Conservation (phyloP, 225 moss, liverwort and hornwort species). For the Takakia lepidozioides region DNA sequence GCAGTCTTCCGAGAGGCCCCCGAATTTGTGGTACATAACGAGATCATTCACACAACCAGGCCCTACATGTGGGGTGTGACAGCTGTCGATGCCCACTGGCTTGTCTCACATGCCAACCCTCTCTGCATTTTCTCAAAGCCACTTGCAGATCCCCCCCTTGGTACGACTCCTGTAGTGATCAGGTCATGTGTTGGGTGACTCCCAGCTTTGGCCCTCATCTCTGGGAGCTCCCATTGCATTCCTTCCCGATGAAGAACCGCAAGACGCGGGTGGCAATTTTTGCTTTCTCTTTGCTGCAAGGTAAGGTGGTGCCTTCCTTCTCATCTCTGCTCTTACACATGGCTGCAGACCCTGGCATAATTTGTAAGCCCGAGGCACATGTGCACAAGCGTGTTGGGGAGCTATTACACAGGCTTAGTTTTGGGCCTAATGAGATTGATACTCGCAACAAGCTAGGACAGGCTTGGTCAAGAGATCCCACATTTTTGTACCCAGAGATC, state of each 20-base stretch:
- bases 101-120: slow-evolving; percentile 66
- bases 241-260: slow-evolving; percentile 46
- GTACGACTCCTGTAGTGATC: slow-evolving; percentile 60
- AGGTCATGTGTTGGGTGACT: slow-evolving; percentile 80
- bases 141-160: slow-evolving; percentile 79
- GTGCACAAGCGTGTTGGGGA: slow-evolving; percentile 79
- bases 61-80: slow-evolving; percentile 95
- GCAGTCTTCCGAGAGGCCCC: slow-evolving; percentile 68
- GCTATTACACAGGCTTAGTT: slow-evolving; percentile 56
- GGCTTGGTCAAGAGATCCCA: slow-evolving; percentile 48
- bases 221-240: slow-evolving; percentile 77
- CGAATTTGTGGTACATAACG: slow-evolving; percentile 83
- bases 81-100: slow-evolving; percentile 53
- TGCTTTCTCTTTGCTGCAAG: slow-evolving; percentile 63
- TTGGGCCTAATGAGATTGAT: slow-evolving; percentile 29
- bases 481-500: slow-evolving; percentile 67
- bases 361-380: slow-evolving; percentile 75
- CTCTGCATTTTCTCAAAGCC: slow-evolving; percentile 84
- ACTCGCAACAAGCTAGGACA: slow-evolving; percentile 43
- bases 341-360: slow-evolving; percentile 63
- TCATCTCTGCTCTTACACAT: slow-evolving; percentile 33
- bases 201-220: slow-evolving; percentile 76
- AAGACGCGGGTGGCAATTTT: slow-evolving; percentile 71
- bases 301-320: slow-evolving; percentile 68
- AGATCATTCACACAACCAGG: slow-evolving; percentile 70